Evolutionary conservation across 805 yeast genomes (phyloP).

Genomic region (Lachancea meyersii): DNA sequence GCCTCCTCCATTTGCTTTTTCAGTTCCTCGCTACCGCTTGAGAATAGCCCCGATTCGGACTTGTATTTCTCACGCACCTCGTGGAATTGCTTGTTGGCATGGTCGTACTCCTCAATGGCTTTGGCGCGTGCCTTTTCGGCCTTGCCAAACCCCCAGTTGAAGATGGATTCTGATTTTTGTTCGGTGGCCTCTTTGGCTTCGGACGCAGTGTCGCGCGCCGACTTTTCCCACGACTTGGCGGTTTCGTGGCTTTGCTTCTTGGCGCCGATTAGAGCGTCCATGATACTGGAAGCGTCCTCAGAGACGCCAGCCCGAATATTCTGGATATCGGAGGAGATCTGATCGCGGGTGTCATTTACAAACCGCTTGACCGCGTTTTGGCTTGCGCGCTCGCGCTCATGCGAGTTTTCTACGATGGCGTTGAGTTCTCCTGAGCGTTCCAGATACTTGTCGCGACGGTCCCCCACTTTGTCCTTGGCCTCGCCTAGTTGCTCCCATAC

Average conservation of each 20-base stretch:
- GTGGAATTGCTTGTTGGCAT: conserved; percentile 24
- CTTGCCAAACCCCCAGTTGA: conserved; percentile 27
- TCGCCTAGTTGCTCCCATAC: conserved; percentile 10
- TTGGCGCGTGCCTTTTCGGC: conserved; percentile 27
- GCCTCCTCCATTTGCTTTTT: conserved; percentile 17
- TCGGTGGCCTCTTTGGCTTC: conserved; percentile 13
- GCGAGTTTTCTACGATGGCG: conserved; percentile 6
- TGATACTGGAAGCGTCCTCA: conserved; percentile 15
- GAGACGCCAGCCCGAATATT: conserved; percentile 16
- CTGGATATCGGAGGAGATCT: conserved; percentile 8
- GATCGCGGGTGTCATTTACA: conserved; percentile 8
- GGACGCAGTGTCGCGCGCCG: conserved; percentile 9
- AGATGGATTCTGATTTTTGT: conserved; percentile 22
- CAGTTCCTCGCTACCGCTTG: conserved; percentile 15
- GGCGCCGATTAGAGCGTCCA: conserved; percentile 12
- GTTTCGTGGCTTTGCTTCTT: conserved; percentile 5
- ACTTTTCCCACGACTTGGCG: conserved; percentile 8
- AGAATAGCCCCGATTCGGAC: conserved; percentile 18
- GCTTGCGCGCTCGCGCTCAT: conserved; percentile 6
- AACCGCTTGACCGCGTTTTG: conserved; percentile 7
- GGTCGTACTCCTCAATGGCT: conserved; percentile 28
- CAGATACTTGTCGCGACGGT: conserved; percentile 9
- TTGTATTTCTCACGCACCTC: conserved; percentile 15
- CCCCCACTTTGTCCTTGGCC: conserved; percentile 6
- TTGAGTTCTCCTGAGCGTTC: conserved; percentile 8